Base-by-base conservation (phyloP, 2,329 filamentous ascomycete genomes). In the Cladosporium phlei region DNA sequence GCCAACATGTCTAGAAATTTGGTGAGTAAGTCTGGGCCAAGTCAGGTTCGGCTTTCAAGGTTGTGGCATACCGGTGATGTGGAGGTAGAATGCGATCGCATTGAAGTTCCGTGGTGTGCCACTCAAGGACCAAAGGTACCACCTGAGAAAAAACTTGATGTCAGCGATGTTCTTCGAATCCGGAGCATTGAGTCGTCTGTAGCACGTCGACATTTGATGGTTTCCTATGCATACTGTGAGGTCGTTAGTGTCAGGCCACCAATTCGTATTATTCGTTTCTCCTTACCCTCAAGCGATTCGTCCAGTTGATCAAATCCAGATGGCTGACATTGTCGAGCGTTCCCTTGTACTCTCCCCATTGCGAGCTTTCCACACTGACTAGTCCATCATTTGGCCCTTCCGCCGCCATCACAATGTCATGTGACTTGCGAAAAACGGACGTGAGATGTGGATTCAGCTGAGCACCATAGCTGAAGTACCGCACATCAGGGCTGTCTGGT, bases 301-400 rank as follows among this genome's bases (percentile, higher is more conserved):
- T 80, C 80, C 80, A 83, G 55, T 83, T 83, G 62, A 83, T 83
- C 51, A 83, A 59, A 55, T 83, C 79, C 37, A 83, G 61, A 65
- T 83, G 80, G 59, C 75, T 81, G 48, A 82, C 79, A 3, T 76
- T 76, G n/a, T 80, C 68, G 40, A 83, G 58, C 1, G 80, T 83
- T 21, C 80, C 80, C 59, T 80, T 78, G 55, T 83, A 83, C 8
- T 71, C 69, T 25, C 80, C 80, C 80, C 80, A 83, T 50, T 67
- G 70, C 55, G 76, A 77, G 50, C 78, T 82, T 3, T 68, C 62
- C 27, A 83, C 78, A 52, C 78, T 88, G 28, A 83, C 80, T 17
- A 83, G 66, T 0, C 80, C 80, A 59, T 83, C 80, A 56, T 83
- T 83, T 8, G 76, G 67, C 0, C 77, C 78, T 64, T 83, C 80